Percentiles rank a stretch among this genome's conserved stretches.
Conservation (phyloP, 768 basidiomycete genomes). For the Clavulina sp. region DNA sequence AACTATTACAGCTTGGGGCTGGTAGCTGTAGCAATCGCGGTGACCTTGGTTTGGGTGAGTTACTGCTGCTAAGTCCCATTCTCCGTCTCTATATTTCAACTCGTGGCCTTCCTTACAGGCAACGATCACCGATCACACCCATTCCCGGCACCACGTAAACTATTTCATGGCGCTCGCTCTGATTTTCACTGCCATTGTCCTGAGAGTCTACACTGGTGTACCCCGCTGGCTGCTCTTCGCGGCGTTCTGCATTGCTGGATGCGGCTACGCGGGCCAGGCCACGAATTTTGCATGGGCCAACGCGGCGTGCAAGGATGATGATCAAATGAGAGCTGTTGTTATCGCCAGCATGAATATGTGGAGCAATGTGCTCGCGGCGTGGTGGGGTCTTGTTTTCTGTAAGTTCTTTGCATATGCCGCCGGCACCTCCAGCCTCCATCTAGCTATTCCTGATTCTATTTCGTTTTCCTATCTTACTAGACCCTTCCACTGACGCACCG, state of each 20-base stretch:
- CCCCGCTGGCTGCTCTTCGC: conserved; percentile 51
- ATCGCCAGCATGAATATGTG: conserved; percentile 51
- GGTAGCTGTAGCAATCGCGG: neutral
- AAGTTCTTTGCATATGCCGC: neutral
- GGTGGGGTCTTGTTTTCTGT: neutral
- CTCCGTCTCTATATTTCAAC: neutral
- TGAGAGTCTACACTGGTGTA: conserved; percentile 20
- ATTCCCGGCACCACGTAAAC: neutral
- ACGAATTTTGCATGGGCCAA: conserved; percentile 75
- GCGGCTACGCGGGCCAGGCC: conserved; percentile 55
- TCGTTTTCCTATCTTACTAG: neutral
- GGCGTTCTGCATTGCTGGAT: conserved; percentile 53
- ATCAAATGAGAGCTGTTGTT: conserved; percentile 49
- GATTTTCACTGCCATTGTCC: neutral
- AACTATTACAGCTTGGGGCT: neutral
- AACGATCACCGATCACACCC: neutral
- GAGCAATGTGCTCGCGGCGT: neutral
- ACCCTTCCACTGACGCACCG: neutral
- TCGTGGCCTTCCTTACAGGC: neutral
- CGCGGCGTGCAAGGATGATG: conserved; percentile 52
- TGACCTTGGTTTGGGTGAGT: no score
- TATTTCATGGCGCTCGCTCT: neutral
- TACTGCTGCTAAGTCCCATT: no score
- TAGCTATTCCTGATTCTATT: neutral
- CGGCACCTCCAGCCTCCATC: neutral